Conservation (phyloP, 306 rosid genomes). For the Parietaria judaica region DNA sequence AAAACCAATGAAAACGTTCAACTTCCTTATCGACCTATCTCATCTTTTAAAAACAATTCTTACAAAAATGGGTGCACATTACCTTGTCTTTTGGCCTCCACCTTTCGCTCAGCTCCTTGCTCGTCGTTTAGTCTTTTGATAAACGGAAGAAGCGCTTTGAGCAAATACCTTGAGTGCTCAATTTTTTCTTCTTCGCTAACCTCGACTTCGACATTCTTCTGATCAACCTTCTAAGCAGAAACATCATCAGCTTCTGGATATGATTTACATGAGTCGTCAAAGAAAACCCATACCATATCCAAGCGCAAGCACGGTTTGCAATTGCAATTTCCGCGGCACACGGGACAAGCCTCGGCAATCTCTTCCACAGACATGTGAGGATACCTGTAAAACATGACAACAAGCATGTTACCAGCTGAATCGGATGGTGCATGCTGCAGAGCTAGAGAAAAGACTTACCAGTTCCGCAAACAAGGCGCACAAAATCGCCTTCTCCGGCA, state of each 20-base stretch:
- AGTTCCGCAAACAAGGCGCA: slow-evolving; percentile 33
- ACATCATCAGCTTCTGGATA: slow-evolving; percentile 1
- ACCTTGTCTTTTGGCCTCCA: slow-evolving; percentile 71
- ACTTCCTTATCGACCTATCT: no score
- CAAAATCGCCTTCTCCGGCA: slow-evolving; percentile 63
- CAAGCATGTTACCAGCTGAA: no score
- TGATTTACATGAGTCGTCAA: background rate
- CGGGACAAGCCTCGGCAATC: slow-evolving; percentile 60
- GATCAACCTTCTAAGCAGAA: slow-evolving; percentile 15
- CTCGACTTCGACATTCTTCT: slow-evolving; percentile 4
- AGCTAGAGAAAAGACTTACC: slow-evolving; percentile 28
- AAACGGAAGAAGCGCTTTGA: slow-evolving; percentile 53
- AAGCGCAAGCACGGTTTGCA: slow-evolving; percentile 73
- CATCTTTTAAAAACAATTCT: no score
- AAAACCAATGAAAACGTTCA: no score
- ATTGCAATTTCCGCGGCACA: slow-evolving; percentile 72
- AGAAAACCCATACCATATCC: slow-evolving; percentile 5
- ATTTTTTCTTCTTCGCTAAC: background rate
- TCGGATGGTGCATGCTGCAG: background rate
- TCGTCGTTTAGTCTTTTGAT: slow-evolving; percentile 50
- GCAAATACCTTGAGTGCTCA: slow-evolving; percentile 38
- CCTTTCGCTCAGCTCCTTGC: slow-evolving; percentile 42
- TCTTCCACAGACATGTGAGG: slow-evolving; percentile 39
- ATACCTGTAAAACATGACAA: slow-evolving; percentile 42
- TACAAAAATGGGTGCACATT: background rate